These are phyloP conservation scores for Yamadazyma dushanensis DNA, from an alignment of 1,139 yeast genomes.

Conservation along the genomic window DNA sequence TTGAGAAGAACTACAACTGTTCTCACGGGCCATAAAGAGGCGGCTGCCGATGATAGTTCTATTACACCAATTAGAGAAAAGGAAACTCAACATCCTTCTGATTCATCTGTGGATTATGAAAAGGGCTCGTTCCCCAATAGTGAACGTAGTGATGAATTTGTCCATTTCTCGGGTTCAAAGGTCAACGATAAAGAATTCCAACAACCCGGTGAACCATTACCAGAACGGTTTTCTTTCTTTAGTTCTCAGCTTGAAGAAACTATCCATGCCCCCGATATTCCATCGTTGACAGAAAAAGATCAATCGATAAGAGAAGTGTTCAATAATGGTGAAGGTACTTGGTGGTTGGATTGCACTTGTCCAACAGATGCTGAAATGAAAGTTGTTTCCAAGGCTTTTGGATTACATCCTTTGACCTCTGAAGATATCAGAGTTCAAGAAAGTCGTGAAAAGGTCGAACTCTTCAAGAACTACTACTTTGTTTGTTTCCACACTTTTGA, in stretches of 20 bases:
- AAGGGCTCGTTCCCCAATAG: slow-evolving; percentile 28
- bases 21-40: slow-evolving; percentile 4
- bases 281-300: slow-evolving; percentile 66
- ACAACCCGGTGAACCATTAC: slow-evolving; percentile 22
- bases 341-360: slow-evolving; percentile 78
- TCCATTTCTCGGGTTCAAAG: slow-evolving; percentile 16
- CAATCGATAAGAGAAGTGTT: slow-evolving; percentile 68
- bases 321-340: slow-evolving; percentile 57
- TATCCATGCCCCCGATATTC: slow-evolving; percentile 82
- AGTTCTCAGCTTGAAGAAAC: slow-evolving; percentile 83
- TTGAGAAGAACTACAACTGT: slow-evolving; percentile 22
- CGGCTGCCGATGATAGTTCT: slow-evolving; percentile 11
- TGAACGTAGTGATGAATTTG: slow-evolving; percentile 24
- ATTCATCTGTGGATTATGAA: slow-evolving; percentile 26
- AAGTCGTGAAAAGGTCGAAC: slow-evolving; percentile 81
- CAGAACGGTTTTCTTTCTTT: slow-evolving; percentile 83
- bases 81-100: slow-evolving; percentile 17
- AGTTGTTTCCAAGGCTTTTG: slow-evolving; percentile 65
- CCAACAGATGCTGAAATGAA: slow-evolving; percentile 72
- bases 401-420: slow-evolving; percentile 80
- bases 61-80: slow-evolving; percentile 10
- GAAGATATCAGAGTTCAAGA: slow-evolving; percentile 86
- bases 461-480: slow-evolving; percentile 72
- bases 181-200: slow-evolving; percentile 5
- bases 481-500: slow-evolving; percentile 84